phyloP scores from a whole-genome alignment of 192 early-diverging fungal species.

The Backusella luteola region DNA sequence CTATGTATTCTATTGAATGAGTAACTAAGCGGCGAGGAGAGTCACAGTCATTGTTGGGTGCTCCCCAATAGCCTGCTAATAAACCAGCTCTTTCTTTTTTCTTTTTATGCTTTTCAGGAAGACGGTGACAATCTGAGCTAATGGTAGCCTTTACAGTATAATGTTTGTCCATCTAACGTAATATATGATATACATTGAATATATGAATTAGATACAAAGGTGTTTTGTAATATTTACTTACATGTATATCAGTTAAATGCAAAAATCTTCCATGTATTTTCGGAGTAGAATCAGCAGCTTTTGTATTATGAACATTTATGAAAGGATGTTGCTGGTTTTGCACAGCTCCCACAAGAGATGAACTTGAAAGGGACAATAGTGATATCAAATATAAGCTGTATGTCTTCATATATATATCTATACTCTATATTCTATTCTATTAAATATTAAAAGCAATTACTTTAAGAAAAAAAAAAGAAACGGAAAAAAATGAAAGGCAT shows the following conservation, averaged over 20 bases:
- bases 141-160: conserved; percentile 58
- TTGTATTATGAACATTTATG: not conserved
- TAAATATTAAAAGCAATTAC: not conserved
- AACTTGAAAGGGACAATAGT: not conserved
- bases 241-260: conserved; percentile 77
- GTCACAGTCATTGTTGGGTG: conserved; percentile 62
- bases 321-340: conserved; percentile 6
- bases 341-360: not conserved
- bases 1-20: conserved; percentile 60
- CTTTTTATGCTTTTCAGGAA: conserved; percentile 17
- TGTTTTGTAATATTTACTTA: conserved; percentile 2
- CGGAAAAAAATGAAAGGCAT: not conserved
- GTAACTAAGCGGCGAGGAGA: conserved; percentile 56
- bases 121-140: conserved; percentile 59
- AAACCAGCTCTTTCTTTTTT: conserved; percentile 14
- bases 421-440: not conserved
- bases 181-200: not conserved
- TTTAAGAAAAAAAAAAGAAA: not conserved
- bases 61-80: conserved; percentile 57
- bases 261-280: conserved; percentile 53
- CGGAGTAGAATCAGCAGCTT: not conserved
- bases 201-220: not conserved
- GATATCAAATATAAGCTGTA: not conserved
- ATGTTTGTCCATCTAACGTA: conserved; percentile 48
- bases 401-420: not conserved